These are phyloP conservation scores for Colletotrichum acutatum DNA, from an alignment of 2,329 filamentous ascomycete species.

Conservation along the genomic window DNA sequence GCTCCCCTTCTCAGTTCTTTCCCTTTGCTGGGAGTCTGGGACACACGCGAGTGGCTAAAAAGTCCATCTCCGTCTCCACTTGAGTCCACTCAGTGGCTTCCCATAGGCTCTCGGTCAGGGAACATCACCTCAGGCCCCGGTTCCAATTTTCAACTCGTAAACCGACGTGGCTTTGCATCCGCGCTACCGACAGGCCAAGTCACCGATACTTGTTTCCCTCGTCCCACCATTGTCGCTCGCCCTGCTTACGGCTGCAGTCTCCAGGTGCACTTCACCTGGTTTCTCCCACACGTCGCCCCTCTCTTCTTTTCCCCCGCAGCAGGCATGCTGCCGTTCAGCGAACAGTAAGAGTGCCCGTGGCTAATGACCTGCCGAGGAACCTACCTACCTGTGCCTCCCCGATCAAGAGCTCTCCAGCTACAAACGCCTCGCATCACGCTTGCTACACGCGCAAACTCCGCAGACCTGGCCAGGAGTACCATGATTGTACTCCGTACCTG, in stretches of 20 bases:
- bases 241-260: neutral
- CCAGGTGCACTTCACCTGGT: neutral
- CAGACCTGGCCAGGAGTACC: neutral
- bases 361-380: neutral
- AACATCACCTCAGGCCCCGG: neutral
- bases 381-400: neutral
- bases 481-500: neutral
- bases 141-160: slow-evolving; percentile 22
- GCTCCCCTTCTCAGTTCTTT: neutral
- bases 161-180: slow-evolving; percentile 30
- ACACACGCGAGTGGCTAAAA: neutral
- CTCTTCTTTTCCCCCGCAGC: neutral
- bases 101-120: neutral
- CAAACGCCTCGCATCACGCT: neutral
- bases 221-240: neutral
- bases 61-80: neutral
- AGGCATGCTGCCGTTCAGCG: neutral
- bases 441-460: neutral
- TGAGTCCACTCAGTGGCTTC: neutral
- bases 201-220: neutral
- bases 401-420: neutral
- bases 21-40: neutral
- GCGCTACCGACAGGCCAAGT: neutral
- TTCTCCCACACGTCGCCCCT: neutral
- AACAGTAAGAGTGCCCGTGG: neutral